Conservation (phyloP, 495 filamentous ascomycete genomes). For the Tricharina praecox region DNA sequence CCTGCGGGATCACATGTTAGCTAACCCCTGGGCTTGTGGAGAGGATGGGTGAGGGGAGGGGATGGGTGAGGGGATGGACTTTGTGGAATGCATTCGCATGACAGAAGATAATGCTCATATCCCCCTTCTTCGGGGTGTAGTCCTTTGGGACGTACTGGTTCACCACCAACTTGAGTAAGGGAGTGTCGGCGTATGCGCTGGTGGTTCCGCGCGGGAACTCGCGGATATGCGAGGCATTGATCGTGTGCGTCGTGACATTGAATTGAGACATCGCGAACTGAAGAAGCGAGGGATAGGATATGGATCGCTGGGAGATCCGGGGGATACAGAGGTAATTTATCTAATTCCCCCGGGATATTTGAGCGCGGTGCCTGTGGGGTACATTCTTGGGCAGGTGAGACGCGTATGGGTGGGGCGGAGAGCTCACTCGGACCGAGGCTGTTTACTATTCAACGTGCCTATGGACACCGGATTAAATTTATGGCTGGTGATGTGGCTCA, state of each 20-base stretch:
- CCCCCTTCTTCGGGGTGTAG: constrained; percentile 40
- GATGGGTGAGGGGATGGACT: constrained; percentile 27
- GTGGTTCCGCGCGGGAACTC: constrained; percentile 44
- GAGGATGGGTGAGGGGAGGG: background rate
- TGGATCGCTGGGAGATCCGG: no score
- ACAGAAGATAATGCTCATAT: constrained; percentile 67
- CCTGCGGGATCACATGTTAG: constrained; percentile 31
- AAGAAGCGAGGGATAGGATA: no score
- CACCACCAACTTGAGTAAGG: constrained; percentile 46
- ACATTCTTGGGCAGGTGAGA: no score
- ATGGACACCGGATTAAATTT: no score
- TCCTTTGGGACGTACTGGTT: constrained; percentile 54
- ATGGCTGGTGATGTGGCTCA: no score
- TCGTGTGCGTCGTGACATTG: constrained; percentile 10
- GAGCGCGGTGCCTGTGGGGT: no score
- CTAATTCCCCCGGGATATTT: no score
- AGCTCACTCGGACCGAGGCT: no score
- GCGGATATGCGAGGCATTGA: constrained; percentile 40
- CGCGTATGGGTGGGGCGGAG: no score
- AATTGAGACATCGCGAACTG: constrained; percentile 1
- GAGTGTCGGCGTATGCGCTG: constrained; percentile 45
- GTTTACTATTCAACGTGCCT: no score
- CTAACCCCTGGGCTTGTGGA: no score
- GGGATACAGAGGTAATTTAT: no score
- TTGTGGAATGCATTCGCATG: constrained; percentile 89